phyloP scores from a whole-genome alignment of 2,329 filamentous ascomycete genomes.

The Colletotrichum tofieldiae region DNA sequence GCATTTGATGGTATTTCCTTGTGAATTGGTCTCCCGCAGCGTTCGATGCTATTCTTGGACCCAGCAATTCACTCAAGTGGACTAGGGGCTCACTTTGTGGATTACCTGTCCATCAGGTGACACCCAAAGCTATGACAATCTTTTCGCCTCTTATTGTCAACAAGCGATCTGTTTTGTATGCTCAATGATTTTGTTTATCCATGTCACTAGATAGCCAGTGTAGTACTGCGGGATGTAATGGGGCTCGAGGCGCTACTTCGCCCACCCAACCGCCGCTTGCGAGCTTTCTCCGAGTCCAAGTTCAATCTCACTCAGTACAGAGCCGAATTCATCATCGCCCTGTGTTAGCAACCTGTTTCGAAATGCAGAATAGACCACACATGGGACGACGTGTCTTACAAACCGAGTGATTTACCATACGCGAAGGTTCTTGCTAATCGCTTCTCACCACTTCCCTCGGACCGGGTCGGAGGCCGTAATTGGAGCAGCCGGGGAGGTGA shows the following conservation, averaged over 20 bases:
- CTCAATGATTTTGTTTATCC: no score
- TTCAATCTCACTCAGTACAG: not conserved
- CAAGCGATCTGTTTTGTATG: not conserved
- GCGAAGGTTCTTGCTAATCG: not conserved
- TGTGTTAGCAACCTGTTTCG: not conserved
- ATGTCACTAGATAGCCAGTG: not conserved
- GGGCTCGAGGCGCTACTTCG: no score
- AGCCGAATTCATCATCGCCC: no score
- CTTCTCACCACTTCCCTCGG: not conserved
- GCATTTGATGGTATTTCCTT: not conserved
- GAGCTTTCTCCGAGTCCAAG: not conserved
- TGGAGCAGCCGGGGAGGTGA: slow-evolving; percentile 19
- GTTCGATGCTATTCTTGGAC: not conserved
- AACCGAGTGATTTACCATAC: not conserved
- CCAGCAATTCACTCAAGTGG: not conserved
- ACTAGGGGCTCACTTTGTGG: not conserved
- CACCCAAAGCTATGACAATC: no score
- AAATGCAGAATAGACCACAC: no score
- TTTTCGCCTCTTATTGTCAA: not conserved
- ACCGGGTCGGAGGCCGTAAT: slow-evolving; percentile 17
- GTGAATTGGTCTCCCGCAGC: not conserved
- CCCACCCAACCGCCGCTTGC: not conserved
- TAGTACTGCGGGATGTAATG: not conserved
- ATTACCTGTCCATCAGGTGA: not conserved
- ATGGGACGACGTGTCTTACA: not conserved